Conservation (phyloP, 176 grass and related monocot genomes). For the Ensete glaucum region DNA sequence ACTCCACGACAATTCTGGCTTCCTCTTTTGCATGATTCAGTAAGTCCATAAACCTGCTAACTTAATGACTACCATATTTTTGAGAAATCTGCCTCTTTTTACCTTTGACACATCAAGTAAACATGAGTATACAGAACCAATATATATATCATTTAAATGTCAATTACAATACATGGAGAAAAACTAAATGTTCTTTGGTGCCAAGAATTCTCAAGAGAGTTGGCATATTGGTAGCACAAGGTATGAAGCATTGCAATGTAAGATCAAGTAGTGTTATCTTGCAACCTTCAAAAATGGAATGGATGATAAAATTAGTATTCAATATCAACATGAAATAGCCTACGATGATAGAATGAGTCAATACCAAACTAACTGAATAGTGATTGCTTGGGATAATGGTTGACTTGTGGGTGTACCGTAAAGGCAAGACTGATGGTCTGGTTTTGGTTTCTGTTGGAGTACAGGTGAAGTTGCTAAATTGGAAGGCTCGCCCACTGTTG, state of each 20-base stretch:
- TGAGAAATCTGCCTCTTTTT: neutral
- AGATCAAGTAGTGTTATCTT: neutral
- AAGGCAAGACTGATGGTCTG: too few relatives aligned
- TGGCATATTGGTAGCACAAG: too few relatives aligned
- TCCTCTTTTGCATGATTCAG: slow-evolving; percentile 75
- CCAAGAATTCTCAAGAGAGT: neutral
- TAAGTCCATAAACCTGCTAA: slow-evolving; percentile 29
- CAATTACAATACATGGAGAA: too few relatives aligned
- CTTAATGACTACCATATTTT: neutral
- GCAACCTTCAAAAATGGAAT: neutral
- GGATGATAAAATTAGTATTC: too few relatives aligned
- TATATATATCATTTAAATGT: neutral
- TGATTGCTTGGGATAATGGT: neutral
- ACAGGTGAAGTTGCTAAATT: slow-evolving; percentile 68
- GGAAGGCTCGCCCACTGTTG: slow-evolving; percentile 46
- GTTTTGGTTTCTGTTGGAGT: slow-evolving; percentile 6
- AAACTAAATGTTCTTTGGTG: neutral
- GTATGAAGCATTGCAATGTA: neutral
- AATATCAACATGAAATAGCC: too few relatives aligned
- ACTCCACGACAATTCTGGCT: slow-evolving; percentile 91
- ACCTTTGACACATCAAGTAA: neutral
- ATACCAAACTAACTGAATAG: neutral
- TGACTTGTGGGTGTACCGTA: too few relatives aligned
- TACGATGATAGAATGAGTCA: neutral
- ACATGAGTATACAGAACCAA: neutral